These are phyloP conservation scores for Nannochloris sp. DNA, from an alignment of 139 green algal genomes.

Conservation along the genomic window DNA sequence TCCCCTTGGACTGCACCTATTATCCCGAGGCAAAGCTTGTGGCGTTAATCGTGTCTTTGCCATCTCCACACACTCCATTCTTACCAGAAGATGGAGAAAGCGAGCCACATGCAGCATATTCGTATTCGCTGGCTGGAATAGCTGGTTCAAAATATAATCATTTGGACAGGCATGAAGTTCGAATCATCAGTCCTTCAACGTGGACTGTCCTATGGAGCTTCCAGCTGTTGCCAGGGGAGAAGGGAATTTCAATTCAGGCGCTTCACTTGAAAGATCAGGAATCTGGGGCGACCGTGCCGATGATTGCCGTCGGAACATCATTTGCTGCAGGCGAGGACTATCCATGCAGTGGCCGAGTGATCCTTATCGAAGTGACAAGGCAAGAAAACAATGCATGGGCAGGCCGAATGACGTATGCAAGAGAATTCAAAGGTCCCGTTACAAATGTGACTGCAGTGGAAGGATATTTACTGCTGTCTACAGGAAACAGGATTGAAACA, in stretches of 20 bases:
- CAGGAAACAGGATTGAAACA: constrained; percentile 54
- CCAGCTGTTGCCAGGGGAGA: constrained; percentile 49
- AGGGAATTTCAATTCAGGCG: constrained; percentile 28
- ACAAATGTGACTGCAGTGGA: constrained; percentile 32
- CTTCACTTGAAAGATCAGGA: constrained; percentile 40
- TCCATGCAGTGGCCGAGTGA: constrained; percentile 62
- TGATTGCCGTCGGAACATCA: constrained; percentile 49
- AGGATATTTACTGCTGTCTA: constrained; percentile 48
- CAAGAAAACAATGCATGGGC: constrained; percentile 2
- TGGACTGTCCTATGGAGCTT: constrained; percentile 30
- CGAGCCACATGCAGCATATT: constrained; percentile 38
- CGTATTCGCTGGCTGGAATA: constrained; percentile 20
- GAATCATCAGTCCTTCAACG: constrained; percentile 33
- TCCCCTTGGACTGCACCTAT: constrained; percentile 41
- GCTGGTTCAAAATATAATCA: constrained; percentile 7
- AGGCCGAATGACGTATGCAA: constrained; percentile 8
- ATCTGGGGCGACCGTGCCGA: constrained; percentile 31
- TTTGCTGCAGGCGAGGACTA: constrained; percentile 70
- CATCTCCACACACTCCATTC: constrained; percentile 26
- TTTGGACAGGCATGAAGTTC: constrained; percentile 35
- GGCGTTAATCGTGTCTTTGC: constrained; percentile 34
- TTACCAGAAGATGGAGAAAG: constrained; percentile 54
- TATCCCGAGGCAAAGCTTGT: constrained; percentile 53
- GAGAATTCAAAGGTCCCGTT: constrained; percentile 46
- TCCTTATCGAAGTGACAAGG: constrained; percentile 54